A percentile compares a stretch with the other conserved stretches of the same genome.
phyloP scores from a whole-genome alignment of 2,329 filamentous ascomycete genomes.

The Ambrosiella xylebori region DNA sequence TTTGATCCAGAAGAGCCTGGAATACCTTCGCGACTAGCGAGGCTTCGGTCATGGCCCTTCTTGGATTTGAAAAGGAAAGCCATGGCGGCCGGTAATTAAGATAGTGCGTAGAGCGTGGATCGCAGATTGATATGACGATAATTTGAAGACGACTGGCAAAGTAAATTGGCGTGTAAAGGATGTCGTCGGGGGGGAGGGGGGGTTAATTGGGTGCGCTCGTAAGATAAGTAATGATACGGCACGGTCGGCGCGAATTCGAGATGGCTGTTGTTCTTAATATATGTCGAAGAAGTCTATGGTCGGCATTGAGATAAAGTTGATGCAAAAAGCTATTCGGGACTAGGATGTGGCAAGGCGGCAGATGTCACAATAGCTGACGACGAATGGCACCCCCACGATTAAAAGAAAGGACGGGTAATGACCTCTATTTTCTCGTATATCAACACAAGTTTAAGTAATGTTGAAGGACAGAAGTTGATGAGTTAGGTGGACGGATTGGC shows the following conservation, averaged over 20 bases:
- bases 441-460: background rate
- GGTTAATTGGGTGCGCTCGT: background rate
- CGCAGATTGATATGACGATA: background rate
- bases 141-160: background rate
- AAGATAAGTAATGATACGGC: background rate
- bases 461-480: background rate
- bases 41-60: constrained; percentile 49
- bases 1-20: constrained; percentile 22
- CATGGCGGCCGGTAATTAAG: constrained; percentile 30
- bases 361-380: background rate
- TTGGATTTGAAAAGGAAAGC: constrained; percentile 73
- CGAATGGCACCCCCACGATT: background rate
- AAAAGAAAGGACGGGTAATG: constrained; percentile 1
- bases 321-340: background rate
- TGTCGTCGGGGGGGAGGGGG: background rate
- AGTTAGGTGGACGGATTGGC: constrained; percentile 6
- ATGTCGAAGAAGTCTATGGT: background rate
- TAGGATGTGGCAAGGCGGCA: background rate
- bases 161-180: background rate
- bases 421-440: constrained; percentile 4
- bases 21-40: constrained; percentile 32
- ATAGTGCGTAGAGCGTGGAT: background rate
- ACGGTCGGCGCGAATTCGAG: background rate
- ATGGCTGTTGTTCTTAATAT: background rate
- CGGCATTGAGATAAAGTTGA: background rate